Conservation (phyloP, 2,329 filamentous ascomycete genomes). For the Pestalotiopsis sp. region DNA sequence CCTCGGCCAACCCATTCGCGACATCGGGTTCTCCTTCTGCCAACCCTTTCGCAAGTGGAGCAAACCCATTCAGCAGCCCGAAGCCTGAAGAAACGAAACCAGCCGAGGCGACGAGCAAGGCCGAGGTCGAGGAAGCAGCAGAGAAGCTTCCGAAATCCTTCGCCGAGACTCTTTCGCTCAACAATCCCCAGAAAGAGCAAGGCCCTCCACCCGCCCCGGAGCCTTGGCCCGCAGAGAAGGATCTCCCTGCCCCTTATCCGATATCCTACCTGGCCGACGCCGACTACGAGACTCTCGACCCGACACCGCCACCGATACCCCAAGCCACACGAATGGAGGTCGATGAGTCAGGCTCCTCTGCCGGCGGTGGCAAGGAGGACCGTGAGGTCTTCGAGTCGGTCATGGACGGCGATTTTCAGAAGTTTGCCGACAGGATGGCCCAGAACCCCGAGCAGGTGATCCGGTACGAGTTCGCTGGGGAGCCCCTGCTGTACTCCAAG, state of each 20-base stretch:
- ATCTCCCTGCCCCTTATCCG: constrained; percentile 73
- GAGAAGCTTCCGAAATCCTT: constrained; percentile 62
- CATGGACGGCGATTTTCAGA: constrained; percentile 77
- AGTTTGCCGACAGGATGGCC: constrained; percentile 75
- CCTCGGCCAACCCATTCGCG: constrained; percentile 65
- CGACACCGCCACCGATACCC: constrained; percentile 51
- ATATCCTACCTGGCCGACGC: constrained; percentile 81
- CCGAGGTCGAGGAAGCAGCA: constrained; percentile 26
- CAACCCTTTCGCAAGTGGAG: constrained; percentile 64
- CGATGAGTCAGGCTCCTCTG: constrained; percentile 30
- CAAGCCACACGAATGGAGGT: constrained; percentile 52
- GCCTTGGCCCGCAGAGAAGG: constrained; percentile 73
- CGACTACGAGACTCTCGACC: constrained; percentile 86
- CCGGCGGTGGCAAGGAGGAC: constrained; percentile 58
- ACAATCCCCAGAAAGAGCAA: constrained; percentile 48
- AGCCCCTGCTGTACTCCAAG: constrained; percentile 79
- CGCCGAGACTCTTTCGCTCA: constrained; percentile 75
- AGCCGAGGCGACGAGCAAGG: constrained; percentile 32
- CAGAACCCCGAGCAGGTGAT: constrained; percentile 85
- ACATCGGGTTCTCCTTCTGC: constrained; percentile 38
- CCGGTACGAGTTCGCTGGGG: constrained; percentile 75
- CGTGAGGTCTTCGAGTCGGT: constrained; percentile 72
- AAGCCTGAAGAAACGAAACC: constrained; percentile 19
- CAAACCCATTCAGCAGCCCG: constrained; percentile 48
- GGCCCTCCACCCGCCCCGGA: constrained; percentile 50